Conservation (phyloP, 1,139 yeast genomes). For the Scheffersomyces parashehatae region DNA sequence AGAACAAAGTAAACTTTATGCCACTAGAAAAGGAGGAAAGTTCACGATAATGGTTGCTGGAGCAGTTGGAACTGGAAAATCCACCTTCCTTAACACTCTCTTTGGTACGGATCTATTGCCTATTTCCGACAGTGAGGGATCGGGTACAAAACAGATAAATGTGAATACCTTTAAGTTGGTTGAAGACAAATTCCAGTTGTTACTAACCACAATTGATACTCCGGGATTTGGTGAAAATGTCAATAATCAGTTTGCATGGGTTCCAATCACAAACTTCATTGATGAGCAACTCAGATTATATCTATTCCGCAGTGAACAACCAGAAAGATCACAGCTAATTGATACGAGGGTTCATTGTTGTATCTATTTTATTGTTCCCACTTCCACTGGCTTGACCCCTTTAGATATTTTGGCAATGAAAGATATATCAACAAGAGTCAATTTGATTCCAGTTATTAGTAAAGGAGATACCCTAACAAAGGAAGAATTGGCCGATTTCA, state of each 20-base stretch:
- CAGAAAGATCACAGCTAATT: constrained; percentile 45
- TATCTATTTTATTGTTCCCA: constrained; percentile 67
- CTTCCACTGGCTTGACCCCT: constrained; percentile 51
- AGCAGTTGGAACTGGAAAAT: constrained; percentile 75
- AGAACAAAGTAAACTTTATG: constrained; percentile 20
- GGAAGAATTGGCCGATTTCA: constrained; percentile 42
- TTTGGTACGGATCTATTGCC: constrained; percentile 9
- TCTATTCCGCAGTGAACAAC: constrained; percentile 48
- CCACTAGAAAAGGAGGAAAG: constrained; percentile 29
- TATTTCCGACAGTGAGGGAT: not conserved
- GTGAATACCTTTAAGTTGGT: constrained; percentile 8
- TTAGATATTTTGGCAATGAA: constrained; percentile 72
- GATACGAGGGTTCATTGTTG: constrained; percentile 79
- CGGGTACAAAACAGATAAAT: constrained; percentile 1
- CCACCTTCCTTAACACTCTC: constrained; percentile 68
- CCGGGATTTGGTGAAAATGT: constrained; percentile 46
- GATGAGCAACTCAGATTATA: constrained; percentile 39
- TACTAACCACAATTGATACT: constrained; percentile 35
- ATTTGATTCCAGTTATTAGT: constrained; percentile 73
- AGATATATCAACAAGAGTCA: constrained; percentile 62
- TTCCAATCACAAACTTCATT: constrained; percentile 55
- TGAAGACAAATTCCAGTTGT: constrained; percentile 16
- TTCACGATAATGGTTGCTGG: constrained; percentile 78
- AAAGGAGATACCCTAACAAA: constrained; percentile 69
- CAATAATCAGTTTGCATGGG: constrained; percentile 57